Base-by-base conservation (phyloP, 768 basidiomycete genomes). In the Cystobasidium ongulense region DNA sequence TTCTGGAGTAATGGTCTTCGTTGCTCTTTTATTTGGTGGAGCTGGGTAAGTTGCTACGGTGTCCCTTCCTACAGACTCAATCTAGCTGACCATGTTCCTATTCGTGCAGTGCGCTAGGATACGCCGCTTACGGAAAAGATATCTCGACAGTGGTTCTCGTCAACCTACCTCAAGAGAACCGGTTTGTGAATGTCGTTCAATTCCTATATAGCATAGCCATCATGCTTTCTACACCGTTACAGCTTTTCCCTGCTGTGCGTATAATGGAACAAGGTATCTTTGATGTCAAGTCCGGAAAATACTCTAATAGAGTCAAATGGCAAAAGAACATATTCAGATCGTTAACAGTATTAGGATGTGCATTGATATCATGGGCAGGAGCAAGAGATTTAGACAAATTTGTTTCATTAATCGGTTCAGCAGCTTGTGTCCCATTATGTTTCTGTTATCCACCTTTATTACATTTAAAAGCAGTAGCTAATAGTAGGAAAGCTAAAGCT, bases 261-360 rank as follows among this genome's bases (percentile, higher is more conserved):
- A 98, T 99, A 79, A 87, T 97, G 82, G 96, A 99, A 84, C 95
- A 97, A 79, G 94, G 90, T 1, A 78, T 98, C 33, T 97, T 98
- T 80, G 87, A 87, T 54, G 63, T 77, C 63, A 86, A 86, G 62
- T 92, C 90, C 77, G 96, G 96, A 61, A 97, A 97, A 81, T 84
- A 81, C 35, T 67, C 46, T 36, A 57, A 38, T 38, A 85, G 86
- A 71, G 90, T 98, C 80, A 98, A 99, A 81, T 98, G 95, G 96
- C 84, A 87, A 78, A 99, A 99, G 87, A 99, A 98, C 78, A 73
- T 80, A n/a, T 84, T 85, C 79, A 77, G 84, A 31, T 79, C 79
- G 27, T 73, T 75, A 1, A 80, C 80, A 36, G 82, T 86, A n/a
- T 87, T 93, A 81, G 86, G 88, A 63, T 92, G 90, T 77, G 83